Base-by-base conservation (phyloP, 768 basidiomycete genomes). In the Rhizopogon vesiculosus region DNA sequence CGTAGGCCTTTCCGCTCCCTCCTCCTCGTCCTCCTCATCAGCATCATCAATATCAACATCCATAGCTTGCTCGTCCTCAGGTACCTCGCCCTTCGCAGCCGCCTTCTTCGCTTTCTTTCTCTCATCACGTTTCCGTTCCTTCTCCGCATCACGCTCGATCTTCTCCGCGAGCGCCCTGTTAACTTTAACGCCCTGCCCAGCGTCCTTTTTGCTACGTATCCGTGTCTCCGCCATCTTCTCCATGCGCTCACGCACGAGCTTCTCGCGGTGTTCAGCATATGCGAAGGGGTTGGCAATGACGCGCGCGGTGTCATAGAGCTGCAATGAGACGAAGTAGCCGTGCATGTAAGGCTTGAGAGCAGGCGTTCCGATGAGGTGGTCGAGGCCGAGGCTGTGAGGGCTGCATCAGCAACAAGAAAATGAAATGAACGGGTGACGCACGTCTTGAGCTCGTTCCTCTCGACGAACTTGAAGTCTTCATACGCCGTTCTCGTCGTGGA, bases 281-380 rank as follows among this genome's bases (percentile, higher is more conserved):
- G 88, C 93, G 68, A 93, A 95, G 2, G 97, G 97, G 74, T 98
- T 98, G 55, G 93, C 88, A 61, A 98, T 94, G 60, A 96, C 82
- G 33, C 95, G 87, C 2, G 97, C 97, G 50, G 95, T 89, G 63
- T 95, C 92, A 75, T 98, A 98, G 5, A 98, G 83, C 64, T 93
- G 92, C 72, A 98, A 85, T 5, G 94, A 91, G 59, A 98, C 72
- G 76, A 99, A 98, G 83, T 95, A 98, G 42, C 97, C 97, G 71
- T 99, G 97, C 96, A 99, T 98, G 74, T 98, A 99, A 4, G 97
- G 97, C 71, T 96, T 96, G 78, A 98, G 90, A 16, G 90, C 85
- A 19, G 93, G 86, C 5, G 95, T 96, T 50, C 97, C 97, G 60
- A 97, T 76, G 63, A 99, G 91, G 68, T 96, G 93, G 61, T 94